Evolutionary conservation across 2,329 filamentous ascomycete species (phyloP), one percentile per base, ranked within the genome.

Genomic region (Fusarium palustre): DNA sequence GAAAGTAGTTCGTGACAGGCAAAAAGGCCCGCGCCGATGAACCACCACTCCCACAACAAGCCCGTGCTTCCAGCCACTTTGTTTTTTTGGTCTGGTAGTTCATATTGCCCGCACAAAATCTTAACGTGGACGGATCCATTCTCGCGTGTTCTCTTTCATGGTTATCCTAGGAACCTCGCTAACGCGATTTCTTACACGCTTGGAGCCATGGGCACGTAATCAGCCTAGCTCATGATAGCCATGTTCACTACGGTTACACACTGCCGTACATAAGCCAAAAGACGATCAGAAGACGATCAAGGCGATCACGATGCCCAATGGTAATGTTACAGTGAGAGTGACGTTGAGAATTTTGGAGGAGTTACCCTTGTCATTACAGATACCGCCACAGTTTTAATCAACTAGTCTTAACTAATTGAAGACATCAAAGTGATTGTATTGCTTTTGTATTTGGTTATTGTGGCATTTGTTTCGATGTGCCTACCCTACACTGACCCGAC

Each of bases 21-120:
- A 43, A 25, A 43, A 34, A 67, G 56, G 66, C 53, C 62, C 66
- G 57, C 62, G 45, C 63, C 62, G 66, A 57, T 57, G 45, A 69
- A 67, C 66, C 61, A 49, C 50, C 43, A 38, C 10, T 38, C 11
- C 36, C 13, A 20, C n/a, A 12, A 20, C 49, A 20, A 20, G 48
- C 55, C 61, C 42, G 33, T 54, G 33, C 66, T 58, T 46, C 49
- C 58, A 69, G 68, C 68, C 66, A 45, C 66, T 52, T 24, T 41
- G 31, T 46, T 28, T 46, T 33, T 64, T n/a, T 22, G 4, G 24
- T 30, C 59, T 43, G 33, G 31, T 38, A 39, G 20, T 59, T 54
- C 20, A 68, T 39, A 30, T 33, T 52, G 41, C 43, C 42, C 28
- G 36, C 45, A 48, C 28, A 34, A 34, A 49, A 46, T 63, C 12